Percentiles rank a stretch among this genome's conserved stretches.
These are phyloP conservation scores for Coniochaeta sp. DNA, from an alignment of 2,329 filamentous ascomycete species.

Conservation along the genomic window DNA sequence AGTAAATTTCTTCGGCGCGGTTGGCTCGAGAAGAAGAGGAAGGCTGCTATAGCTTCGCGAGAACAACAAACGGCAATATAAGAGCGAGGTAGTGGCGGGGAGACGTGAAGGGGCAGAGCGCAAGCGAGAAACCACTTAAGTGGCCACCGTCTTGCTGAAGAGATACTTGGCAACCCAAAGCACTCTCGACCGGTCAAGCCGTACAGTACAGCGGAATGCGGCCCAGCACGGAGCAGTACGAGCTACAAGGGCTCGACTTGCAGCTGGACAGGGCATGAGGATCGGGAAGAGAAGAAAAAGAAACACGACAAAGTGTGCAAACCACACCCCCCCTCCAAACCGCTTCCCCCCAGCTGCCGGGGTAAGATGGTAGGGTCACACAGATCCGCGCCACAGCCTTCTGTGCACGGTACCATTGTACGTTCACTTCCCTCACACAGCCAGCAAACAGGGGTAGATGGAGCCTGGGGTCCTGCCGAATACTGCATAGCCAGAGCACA, in stretches of 20 bases:
- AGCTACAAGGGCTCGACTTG: slow-evolving; percentile 1
- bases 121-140: background rate
- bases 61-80: background rate
- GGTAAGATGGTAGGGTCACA: background rate
- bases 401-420: slow-evolving; percentile 1
- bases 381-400: slow-evolving; percentile 6
- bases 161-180: background rate
- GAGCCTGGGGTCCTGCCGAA: background rate
- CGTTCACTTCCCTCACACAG: background rate
- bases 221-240: slow-evolving; percentile 6
- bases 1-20: background rate
- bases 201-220: slow-evolving; percentile 12
- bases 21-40: background rate
- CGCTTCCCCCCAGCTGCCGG: background rate
- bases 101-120: background rate
- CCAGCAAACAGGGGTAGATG: background rate
- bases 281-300: background rate
- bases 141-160: background rate
- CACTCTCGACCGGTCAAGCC: background rate
- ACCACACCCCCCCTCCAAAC: background rate
- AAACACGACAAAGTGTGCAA: background rate
- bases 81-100: background rate
- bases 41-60: background rate
- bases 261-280: background rate
- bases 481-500: background rate